Evolutionary conservation across 495 filamentous ascomycete genomes (phyloP).

Genomic region (Xylaria grammica): DNA sequence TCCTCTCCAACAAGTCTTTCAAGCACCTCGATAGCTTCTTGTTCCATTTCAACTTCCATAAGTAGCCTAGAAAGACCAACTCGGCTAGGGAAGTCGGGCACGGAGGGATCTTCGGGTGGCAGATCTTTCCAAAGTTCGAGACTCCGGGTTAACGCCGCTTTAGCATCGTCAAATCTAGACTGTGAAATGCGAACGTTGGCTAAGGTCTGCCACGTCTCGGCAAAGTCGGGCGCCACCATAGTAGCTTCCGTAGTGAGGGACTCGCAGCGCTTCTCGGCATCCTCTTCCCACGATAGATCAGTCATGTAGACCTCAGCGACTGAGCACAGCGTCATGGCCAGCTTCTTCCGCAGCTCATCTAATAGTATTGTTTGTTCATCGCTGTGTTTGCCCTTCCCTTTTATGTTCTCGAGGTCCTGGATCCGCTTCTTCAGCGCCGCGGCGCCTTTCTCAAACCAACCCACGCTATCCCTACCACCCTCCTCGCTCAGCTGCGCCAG

Average conservation of each 20-base stretch:
- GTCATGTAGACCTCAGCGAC: constrained; percentile 98
- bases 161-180: constrained; percentile 73
- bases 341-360: constrained; percentile 74
- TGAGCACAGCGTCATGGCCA: constrained; percentile 86
- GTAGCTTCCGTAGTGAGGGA: constrained; percentile 84
- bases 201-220: constrained; percentile 89
- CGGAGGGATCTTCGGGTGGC: constrained; percentile 62
- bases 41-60: constrained; percentile 87
- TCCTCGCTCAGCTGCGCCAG: constrained; percentile 89
- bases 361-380: constrained; percentile 52
- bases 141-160: constrained; percentile 75
- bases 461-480: constrained; percentile 81
- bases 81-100: constrained; percentile 82
- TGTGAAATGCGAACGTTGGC: constrained; percentile 95
- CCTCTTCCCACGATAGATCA: constrained; percentile 88
- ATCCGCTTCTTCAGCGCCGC: constrained; percentile 70
- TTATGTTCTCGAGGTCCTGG: constrained; percentile 49
- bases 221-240: constrained; percentile 70
- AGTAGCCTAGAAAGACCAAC: constrained; percentile 84
- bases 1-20: constrained; percentile 85
- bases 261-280: constrained; percentile 87
- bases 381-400: constrained; percentile 25
- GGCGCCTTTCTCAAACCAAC: constrained; percentile 86
- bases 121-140: constrained; percentile 79
- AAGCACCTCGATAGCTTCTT: constrained; percentile 82